Evolutionary conservation across 2,329 filamentous ascomycete species (phyloP).

Genomic region (Chaetothyriales sp.): DNA sequence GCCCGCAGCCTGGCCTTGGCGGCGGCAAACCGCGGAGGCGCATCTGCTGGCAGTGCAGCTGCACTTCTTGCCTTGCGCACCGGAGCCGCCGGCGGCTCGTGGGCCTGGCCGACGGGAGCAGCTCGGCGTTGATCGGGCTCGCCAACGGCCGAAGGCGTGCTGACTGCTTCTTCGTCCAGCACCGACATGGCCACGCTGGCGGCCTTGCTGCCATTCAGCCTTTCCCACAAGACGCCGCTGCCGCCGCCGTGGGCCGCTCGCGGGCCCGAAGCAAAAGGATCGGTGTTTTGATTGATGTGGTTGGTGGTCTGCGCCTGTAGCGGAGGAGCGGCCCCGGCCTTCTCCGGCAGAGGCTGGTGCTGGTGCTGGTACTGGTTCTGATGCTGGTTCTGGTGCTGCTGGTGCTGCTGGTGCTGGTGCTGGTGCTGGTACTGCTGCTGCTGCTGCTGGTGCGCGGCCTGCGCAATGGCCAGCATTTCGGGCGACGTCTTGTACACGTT

Average conservation of each 20-base stretch:
- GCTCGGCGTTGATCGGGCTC: conserved; percentile 3
- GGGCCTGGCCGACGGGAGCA: conserved; percentile 11
- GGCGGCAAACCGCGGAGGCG: conserved; percentile 43
- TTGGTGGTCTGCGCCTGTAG: conserved; percentile 26
- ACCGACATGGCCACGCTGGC: conserved; percentile 23
- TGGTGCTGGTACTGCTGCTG: conserved; percentile 18
- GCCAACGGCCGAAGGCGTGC: conserved; percentile 4
- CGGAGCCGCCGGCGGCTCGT: conserved; percentile 32
- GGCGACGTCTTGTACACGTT: conserved; percentile 73
- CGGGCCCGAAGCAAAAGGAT: conserved; percentile 30
- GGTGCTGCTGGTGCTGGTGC: conserved; percentile 21
- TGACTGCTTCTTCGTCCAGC: conserved; percentile 4
- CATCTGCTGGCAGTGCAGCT: conserved; percentile 41
- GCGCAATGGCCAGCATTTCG: conserved; percentile 43
- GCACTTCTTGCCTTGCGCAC: conserved; percentile 40
- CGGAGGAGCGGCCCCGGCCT: conserved; percentile 20
- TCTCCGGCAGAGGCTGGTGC: conserved; percentile 22
- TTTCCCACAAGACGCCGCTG: conserved; percentile 34
- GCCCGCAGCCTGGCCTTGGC: not conserved
- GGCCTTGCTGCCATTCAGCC: conserved; percentile 34
- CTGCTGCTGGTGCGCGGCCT: conserved; percentile 13
- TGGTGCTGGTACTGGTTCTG: conserved; percentile 22
- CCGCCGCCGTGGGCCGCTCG: conserved; percentile 28
- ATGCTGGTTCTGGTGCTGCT: conserved; percentile 19
- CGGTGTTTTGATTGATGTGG: conserved; percentile 25